Evolutionary conservation across 2,329 filamentous ascomycete species (phyloP).

Genomic region (Fusarium continuum): DNA sequence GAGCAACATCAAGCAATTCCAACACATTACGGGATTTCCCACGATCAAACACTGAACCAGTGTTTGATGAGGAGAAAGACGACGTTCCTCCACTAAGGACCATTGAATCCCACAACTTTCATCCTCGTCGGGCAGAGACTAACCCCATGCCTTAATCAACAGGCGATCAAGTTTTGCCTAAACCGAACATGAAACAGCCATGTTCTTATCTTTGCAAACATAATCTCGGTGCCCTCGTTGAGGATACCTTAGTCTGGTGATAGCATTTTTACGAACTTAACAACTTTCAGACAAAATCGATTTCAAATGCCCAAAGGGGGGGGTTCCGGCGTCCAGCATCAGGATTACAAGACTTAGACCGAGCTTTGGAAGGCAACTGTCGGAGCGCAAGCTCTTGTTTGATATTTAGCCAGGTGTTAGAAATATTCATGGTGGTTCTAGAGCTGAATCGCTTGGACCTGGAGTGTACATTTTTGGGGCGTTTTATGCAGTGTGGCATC

Average conservation of each 20-base stretch:
- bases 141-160: constrained; percentile 36
- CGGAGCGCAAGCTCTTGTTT: constrained; percentile 21
- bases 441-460: background rate
- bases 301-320: background rate
- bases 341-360: constrained; percentile 16
- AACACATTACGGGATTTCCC: constrained; percentile 35
- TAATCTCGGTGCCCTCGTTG: background rate
- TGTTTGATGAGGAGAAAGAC: constrained; percentile 41
- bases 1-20: constrained; percentile 45
- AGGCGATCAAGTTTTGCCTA: background rate
- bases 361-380: background rate
- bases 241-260: background rate
- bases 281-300: constrained; percentile 19
- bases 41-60: constrained; percentile 42
- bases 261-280: constrained; percentile 11
- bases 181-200: background rate
- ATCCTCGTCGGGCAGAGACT: constrained; percentile 44
- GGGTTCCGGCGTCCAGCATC: constrained; percentile 17
- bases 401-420: background rate
- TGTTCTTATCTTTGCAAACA: background rate
- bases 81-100: constrained; percentile 41
- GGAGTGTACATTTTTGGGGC: background rate
- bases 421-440: background rate
- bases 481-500: constrained; percentile 11
- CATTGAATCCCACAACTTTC: constrained; percentile 37